Conservation (phyloP, 2,329 filamentous ascomycete species). For the Microcera coccophila region DNA sequence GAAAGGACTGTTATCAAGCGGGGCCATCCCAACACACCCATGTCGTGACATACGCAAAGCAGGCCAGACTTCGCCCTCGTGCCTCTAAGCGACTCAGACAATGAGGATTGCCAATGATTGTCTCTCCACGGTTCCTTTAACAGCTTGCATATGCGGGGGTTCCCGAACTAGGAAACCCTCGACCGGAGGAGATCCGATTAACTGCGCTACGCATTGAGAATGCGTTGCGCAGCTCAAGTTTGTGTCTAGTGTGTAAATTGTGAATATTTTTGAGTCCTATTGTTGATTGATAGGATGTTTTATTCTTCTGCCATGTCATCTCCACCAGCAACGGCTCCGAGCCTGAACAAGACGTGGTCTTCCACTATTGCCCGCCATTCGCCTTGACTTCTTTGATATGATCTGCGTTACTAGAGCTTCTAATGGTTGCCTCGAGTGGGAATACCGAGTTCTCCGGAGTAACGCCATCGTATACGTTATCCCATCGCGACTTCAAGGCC, state of each 20-base stretch:
- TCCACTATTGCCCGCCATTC: neutral
- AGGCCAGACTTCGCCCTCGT: neutral
- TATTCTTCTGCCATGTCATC: too few relatives aligned
- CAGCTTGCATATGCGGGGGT: neutral
- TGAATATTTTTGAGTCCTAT: too few relatives aligned
- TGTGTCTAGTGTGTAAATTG: neutral
- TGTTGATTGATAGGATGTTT: neutral
- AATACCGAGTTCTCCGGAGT: constrained; percentile 51
- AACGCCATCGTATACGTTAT: constrained; percentile 50
- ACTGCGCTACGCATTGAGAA: too few relatives aligned
- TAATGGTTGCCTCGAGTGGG: constrained; percentile 47
- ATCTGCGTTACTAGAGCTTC: constrained; percentile 22
- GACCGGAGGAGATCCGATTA: neutral
- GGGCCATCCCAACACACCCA: too few relatives aligned
- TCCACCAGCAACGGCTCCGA: neutral
- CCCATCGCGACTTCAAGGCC: constrained; percentile 46
- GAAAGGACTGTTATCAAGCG: constrained; percentile 7
- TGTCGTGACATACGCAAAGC: too few relatives aligned
- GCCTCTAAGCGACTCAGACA: neutral
- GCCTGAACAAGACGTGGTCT: neutral
- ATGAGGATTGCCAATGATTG: neutral
- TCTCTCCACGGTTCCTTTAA: neutral
- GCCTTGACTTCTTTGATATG: constrained; percentile 4
- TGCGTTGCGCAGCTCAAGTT: neutral
- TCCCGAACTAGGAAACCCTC: neutral